phyloP scores from a whole-genome alignment of 148 eudicot genomes.

The Diospyros kaki region DNA sequence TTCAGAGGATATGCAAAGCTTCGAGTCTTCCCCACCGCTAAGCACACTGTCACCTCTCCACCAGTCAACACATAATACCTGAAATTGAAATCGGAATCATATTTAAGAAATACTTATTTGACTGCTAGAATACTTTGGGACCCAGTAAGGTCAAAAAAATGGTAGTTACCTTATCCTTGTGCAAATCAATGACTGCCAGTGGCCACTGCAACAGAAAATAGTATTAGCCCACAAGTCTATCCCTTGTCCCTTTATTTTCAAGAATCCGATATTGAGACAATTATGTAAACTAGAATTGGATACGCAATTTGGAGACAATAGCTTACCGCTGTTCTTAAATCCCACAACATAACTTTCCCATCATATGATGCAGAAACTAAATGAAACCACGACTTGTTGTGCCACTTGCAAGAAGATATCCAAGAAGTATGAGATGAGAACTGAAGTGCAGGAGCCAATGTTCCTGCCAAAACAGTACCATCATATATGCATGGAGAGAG shows the following conservation, averaged over 20 bases:
- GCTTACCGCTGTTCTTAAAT: conserved; percentile 83
- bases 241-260: neutral
- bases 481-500: conserved; percentile 7
- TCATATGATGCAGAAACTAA: conserved; percentile 82
- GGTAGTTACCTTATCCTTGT: conserved; percentile 74
- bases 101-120: neutral
- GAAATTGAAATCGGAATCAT: conserved; percentile 7
- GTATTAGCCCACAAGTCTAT: conserved; percentile 16
- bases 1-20: conserved; percentile 73
- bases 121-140: neutral
- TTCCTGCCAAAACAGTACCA: conserved; percentile 39
- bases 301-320: conserved; percentile 1
- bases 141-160: neutral
- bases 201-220: conserved; percentile 68
- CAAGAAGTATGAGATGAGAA: conserved; percentile 87
- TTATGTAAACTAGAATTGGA: conserved; percentile 2
- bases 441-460: conserved; percentile 74
- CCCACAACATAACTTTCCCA: conserved; percentile 96
- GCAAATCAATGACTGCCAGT: conserved; percentile 68
- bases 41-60: conserved; percentile 78
- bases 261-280: neutral
- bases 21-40: conserved; percentile 89
- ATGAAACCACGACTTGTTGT: conserved; percentile 77
- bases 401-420: conserved; percentile 96
- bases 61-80: conserved; percentile 94